Base-by-base conservation (phyloP, 2,329 filamentous ascomycete species). In the Diaporthe longicolla region DNA sequence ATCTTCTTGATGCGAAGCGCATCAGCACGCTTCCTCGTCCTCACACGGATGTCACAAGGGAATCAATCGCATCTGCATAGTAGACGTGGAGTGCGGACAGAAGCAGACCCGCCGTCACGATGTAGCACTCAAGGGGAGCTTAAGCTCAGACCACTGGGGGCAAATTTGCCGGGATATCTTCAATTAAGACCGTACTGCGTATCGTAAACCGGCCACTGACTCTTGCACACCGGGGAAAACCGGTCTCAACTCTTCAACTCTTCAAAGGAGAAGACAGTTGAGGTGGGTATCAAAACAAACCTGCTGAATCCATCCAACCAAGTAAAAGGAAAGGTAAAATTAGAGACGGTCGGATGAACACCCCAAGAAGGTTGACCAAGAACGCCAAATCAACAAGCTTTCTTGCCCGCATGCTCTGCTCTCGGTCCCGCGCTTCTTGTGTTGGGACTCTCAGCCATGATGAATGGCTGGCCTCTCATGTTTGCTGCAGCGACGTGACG, bases 231-330 rank as follows among this genome's bases (percentile, higher is more conserved):
- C n/a, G 19, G 37, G 32, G 48, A 54, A 66, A 54, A 54, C 48
- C 63, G 48, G 48, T 50, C 63, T 52, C 63, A 54, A 45, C 63
- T 13, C 7, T 35, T 52, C 63, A 54, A 45, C 63, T 13, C 7
- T 35, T 11, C 17, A 24, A 29, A 4, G 19, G 13, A 19, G 19
- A 17, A 6, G 21, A 13, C 35, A 40, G 63, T 54, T 29, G 32
- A 26, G 48, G 26, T 54, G 63, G 63, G 63, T 68, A 68, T 68
- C 63, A 68, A 21, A 66, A 52, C 5, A 29, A 68, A 54, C 29
- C 10, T 40, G 63, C 63, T 32, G 15, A 40, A 24, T 26, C 29
- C 61, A 45, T 21, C 24, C n/a, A 63, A 21, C 57, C 35, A 61
- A 26, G 19, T 9, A 21, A 43, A 26, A 32, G n/a, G 50, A 52